Evolutionary conservation across 495 filamentous ascomycete genomes (phyloP), one percentile per base, ranked within the genome.

Genomic region (Neurospora intermedia): DNA sequence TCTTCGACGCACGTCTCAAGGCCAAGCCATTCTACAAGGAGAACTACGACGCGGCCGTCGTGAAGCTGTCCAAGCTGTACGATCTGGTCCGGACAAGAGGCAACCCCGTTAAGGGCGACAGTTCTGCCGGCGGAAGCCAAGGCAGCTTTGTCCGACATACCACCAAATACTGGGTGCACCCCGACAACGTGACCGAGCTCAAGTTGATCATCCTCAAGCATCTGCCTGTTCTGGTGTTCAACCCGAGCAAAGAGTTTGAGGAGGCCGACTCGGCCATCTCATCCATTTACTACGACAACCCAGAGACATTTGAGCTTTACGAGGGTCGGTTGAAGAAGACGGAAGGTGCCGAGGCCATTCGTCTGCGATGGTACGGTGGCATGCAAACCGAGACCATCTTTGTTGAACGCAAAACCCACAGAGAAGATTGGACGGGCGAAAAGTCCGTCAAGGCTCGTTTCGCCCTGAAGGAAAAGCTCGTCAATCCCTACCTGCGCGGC

Each of bases 161-260:
- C 0, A 99, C 96, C 3, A 99, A 99, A 79, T 99, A 98, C 86
- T 99, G 96, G 96, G 95, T 99, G 69, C 96, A 99, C 77, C 93
- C 92, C 9, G 96, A 99, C 81, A 98, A 99, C 78, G 96, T 99
- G 79, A 98, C 96, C 6, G 96, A 99, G 81, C 82, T 99, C 73
- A 99, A 99, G 81, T 86, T 99, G 78, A 94, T 99, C 75, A 93
- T 99, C 75, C 85, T 99, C 41, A 98, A 99, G 88, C 96, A 99
- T 85, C 87, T 99, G 72, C 96, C 96, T 7, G 96, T 99, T 1
- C 85, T 99, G 9, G 96, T 99, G 3, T 99, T 98, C 87, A 98
- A 98, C 81, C 86, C 96, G 4, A 96, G 89, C 84, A 99, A 99
- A 80, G 96, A 98, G 75, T 99, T 98, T 75, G 93, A 96, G 71